A percentile compares a stretch with the other conserved stretches of the same genome.
Conservation (phyloP, 768 basidiomycete species). For the Floccularia luteovirens region DNA sequence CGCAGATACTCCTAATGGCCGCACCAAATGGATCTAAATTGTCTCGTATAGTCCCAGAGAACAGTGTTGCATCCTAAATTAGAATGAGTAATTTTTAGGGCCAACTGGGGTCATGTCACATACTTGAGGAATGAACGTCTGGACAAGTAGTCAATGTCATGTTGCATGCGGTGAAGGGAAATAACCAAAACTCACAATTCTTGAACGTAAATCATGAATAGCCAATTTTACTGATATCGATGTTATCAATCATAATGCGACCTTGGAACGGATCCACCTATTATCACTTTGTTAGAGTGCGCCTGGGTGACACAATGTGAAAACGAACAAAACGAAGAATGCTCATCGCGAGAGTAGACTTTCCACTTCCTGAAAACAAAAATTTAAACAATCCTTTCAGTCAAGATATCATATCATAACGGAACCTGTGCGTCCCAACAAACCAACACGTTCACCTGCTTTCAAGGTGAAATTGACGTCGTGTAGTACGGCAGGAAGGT, state of each 20-base stretch:
- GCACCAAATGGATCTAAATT: slow-evolving; percentile 68
- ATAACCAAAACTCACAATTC: slow-evolving; percentile 38
- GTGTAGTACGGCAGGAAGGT: slow-evolving; percentile 75
- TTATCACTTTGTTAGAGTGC: background rate
- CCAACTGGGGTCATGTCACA: slow-evolving; percentile 4
- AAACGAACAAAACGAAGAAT: slow-evolving; percentile 70
- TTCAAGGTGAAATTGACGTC: slow-evolving; percentile 66
- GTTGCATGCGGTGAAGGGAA: slow-evolving; percentile 1
- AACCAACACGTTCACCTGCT: slow-evolving; percentile 67
- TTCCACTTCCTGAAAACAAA: slow-evolving; percentile 51
- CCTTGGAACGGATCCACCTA: slow-evolving; percentile 73
- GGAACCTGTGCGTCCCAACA: slow-evolving; percentile 75
- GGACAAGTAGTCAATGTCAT: slow-evolving; percentile 2
- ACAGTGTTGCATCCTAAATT: slow-evolving; percentile 57
- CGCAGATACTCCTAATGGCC: slow-evolving; percentile 8
- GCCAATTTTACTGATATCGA: slow-evolving; percentile 83
- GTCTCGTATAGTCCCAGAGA: slow-evolving; percentile 73
- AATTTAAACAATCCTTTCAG: background rate
- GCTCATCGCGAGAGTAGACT: slow-evolving; percentile 82
- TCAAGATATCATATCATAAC: slow-evolving; percentile 6
- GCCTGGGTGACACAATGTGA: slow-evolving; percentile 4
- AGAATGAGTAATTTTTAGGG: background rate
- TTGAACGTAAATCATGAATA: slow-evolving; percentile 76
- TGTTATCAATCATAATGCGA: slow-evolving; percentile 76
- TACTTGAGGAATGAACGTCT: slow-evolving; percentile 76